These are phyloP conservation scores for Xylariales sp. DNA, from an alignment of 2,329 filamentous ascomycete species.

Conservation along the genomic window DNA sequence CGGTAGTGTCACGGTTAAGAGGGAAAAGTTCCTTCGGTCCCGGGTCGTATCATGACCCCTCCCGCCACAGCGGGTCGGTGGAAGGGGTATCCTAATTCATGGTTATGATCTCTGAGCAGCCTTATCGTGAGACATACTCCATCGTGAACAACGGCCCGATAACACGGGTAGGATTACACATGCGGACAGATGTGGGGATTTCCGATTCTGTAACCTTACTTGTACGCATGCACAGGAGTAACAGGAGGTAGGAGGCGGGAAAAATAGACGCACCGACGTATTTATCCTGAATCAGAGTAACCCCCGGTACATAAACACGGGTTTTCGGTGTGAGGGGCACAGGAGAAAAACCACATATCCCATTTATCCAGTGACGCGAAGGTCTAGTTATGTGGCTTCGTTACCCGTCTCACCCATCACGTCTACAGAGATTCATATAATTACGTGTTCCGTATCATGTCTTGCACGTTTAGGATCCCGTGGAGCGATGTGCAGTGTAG, in stretches of 20 bases:
- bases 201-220: background rate
- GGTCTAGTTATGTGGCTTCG: constrained; percentile 1
- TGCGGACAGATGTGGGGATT: constrained; percentile 12
- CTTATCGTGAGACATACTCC: constrained; percentile 8
- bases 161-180: constrained; percentile 1
- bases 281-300: constrained; percentile 32
- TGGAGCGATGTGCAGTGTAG: constrained; percentile 15
- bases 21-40: background rate
- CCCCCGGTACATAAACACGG: background rate
- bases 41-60: background rate
- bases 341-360: background rate
- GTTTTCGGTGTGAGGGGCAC: background rate
- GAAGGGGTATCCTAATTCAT: background rate
- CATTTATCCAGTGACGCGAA: constrained; percentile 27
- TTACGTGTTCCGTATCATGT: background rate
- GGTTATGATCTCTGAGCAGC: background rate
- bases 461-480: background rate
- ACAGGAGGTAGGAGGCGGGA: constrained; percentile 11
- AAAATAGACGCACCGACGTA: constrained; percentile 26
- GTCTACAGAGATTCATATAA: background rate
- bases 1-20: background rate
- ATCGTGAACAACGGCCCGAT: constrained; percentile 16
- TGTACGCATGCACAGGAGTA: constrained; percentile 1
- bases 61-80: background rate
- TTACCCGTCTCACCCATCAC: background rate